Evolutionary conservation across 192 early-diverging fungal species (phyloP).

Genomic region (Backusella psychrophila): DNA sequence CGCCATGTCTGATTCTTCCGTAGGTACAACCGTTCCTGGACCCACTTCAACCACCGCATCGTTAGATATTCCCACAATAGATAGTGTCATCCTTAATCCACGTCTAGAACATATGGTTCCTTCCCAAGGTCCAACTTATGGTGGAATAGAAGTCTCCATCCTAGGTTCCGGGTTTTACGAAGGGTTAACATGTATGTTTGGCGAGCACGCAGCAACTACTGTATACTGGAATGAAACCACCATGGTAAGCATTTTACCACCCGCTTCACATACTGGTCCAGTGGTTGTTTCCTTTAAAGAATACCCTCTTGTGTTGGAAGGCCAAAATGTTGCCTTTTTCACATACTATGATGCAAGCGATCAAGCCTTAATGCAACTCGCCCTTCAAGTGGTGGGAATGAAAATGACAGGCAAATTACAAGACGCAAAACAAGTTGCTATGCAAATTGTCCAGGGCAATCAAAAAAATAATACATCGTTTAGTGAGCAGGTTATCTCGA

Average conservation of each 20-base stretch:
- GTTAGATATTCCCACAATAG: not conserved
- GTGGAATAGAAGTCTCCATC: constrained; percentile 84
- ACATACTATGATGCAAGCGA: constrained; percentile 61
- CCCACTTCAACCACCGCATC: not conserved
- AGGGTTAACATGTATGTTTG: constrained; percentile 68
- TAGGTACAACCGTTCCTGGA: not conserved
- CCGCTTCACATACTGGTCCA: constrained; percentile 64
- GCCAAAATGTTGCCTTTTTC: constrained; percentile 25
- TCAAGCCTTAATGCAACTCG: constrained; percentile 81
- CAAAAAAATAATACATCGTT: not conserved
- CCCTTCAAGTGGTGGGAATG: constrained; percentile 83
- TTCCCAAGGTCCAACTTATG: constrained; percentile 75
- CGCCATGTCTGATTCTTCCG: not conserved
- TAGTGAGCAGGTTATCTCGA: not conserved
- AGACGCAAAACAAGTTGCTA: constrained; percentile 70
- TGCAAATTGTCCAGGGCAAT: constrained; percentile 46
- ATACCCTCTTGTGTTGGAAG: constrained; percentile 30
- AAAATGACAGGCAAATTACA: constrained; percentile 76
- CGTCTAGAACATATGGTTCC: constrained; percentile 74
- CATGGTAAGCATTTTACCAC: constrained; percentile 81
- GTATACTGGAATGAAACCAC: constrained; percentile 77
- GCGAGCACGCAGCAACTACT: constrained; percentile 66
- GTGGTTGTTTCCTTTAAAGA: constrained; percentile 59
- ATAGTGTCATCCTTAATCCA: constrained; percentile 3
- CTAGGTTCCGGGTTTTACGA: constrained; percentile 81